Conservation (phyloP, 345 rosid genomes). For the Microthlaspi erraticum region DNA sequence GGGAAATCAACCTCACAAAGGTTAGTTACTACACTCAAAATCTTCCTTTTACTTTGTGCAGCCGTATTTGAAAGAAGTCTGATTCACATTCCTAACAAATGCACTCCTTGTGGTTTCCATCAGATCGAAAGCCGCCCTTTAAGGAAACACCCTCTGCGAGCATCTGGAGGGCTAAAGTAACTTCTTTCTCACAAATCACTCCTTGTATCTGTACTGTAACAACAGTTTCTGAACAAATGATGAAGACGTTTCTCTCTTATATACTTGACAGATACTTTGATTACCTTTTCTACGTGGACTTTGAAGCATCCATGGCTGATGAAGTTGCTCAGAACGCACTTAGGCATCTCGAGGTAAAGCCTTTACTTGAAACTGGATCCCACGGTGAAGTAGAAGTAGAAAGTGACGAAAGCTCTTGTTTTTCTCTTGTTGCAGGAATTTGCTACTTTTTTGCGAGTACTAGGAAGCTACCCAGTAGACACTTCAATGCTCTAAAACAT, state of each 20-base stretch:
- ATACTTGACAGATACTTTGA: slow-evolving; percentile 69
- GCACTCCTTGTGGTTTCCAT: slow-evolving; percentile 17
- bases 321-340: slow-evolving; percentile 90
- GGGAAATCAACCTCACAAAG: slow-evolving; percentile 91
- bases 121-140: slow-evolving; percentile 98
- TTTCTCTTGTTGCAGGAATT: slow-evolving; percentile 64
- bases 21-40: slow-evolving; percentile 36
- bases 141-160: slow-evolving; percentile 67
- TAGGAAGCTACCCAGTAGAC: slow-evolving; percentile 97
- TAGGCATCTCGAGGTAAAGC: slow-evolving; percentile 71
- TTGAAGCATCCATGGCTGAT: slow-evolving; percentile 98
- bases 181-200: slow-evolving; percentile 14
- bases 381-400: neutral
- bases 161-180: slow-evolving; percentile 75
- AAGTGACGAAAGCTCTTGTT: neutral
- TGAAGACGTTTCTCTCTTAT: neutral
- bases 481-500: slow-evolving; percentile 53
- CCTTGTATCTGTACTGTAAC: neutral
- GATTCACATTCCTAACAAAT: slow-evolving; percentile 8
- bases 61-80: slow-evolving; percentile 14
- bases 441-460: slow-evolving; percentile 90
- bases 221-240: slow-evolving; percentile 14
- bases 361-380: neutral
- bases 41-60: neutral
- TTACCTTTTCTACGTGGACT: slow-evolving; percentile 93